Conservation (phyloP, 1,139 yeast species). For the Sugiyamaella neomexicana region DNA sequence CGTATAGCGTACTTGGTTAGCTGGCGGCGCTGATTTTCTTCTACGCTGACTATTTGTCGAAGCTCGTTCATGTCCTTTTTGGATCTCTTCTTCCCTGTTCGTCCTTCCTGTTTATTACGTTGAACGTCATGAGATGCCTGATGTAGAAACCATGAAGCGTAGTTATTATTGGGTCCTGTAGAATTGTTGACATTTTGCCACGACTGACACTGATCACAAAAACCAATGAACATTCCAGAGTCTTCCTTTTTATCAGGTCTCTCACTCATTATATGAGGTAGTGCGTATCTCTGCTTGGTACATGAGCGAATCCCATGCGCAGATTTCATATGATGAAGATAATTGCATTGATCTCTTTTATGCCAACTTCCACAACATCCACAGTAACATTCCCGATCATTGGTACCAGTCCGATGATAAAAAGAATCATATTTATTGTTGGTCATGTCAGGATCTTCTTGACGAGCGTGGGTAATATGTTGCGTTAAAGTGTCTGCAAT, state of each 20-base stretch:
- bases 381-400: constrained; percentile 28
- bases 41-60: constrained; percentile 16
- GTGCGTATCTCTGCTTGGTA: constrained; percentile 27
- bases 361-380: constrained; percentile 31
- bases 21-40: constrained; percentile 20
- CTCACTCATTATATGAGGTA: constrained; percentile 28
- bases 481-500: not conserved
- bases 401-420: constrained; percentile 20
- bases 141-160: constrained; percentile 31
- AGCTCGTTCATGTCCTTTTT: constrained; percentile 24
- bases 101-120: constrained; percentile 27
- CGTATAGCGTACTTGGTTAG: constrained; percentile 22
- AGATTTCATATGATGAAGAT: constrained; percentile 32
- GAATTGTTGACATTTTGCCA: constrained; percentile 31
- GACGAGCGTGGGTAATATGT: constrained; percentile 19
- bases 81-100: constrained; percentile 29
- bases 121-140: constrained; percentile 30
- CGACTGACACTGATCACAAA: constrained; percentile 30
- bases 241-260: constrained; percentile 26
- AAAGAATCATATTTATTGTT: constrained; percentile 29
- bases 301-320: constrained; percentile 31
- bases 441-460: constrained; percentile 21
- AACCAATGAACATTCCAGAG: constrained; percentile 26
- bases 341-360: constrained; percentile 31
- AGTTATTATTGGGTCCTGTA: constrained; percentile 21